Percentiles rank a stretch among this genome's conserved stretches.
These are phyloP conservation scores for Gossypium herbaceum DNA, from an alignment of 345 rosid species.

Conservation along the genomic window DNA sequence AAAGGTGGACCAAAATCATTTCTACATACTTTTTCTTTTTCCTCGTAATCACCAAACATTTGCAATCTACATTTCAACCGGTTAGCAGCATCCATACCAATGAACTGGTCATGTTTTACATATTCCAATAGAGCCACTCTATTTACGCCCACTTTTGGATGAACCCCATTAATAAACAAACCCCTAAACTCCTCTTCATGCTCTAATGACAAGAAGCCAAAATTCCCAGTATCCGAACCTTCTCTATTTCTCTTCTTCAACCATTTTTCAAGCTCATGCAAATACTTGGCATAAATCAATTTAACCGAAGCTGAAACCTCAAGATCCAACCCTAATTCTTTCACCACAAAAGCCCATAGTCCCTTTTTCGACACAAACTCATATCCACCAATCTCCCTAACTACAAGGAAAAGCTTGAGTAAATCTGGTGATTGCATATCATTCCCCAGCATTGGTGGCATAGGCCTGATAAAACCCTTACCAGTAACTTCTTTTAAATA, in stretches of 20 bases:
- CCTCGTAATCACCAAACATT: too few species aligned
- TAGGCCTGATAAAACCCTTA: constrained; percentile 41
- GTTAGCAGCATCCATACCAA: background rate
- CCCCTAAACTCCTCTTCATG: constrained; percentile 42
- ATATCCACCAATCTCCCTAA: constrained; percentile 57
- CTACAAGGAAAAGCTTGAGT: constrained; percentile 57
- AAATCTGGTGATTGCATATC: constrained; percentile 57
- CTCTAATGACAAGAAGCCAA: constrained; percentile 33
- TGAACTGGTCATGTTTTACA: constrained; percentile 15
- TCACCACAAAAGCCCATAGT: constrained; percentile 49
- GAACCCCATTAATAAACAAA: constrained; percentile 29
- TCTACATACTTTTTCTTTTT: background rate
- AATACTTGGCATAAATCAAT: constrained; percentile 50
- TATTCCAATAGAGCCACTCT: constrained; percentile 19
- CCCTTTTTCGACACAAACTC: constrained; percentile 44
- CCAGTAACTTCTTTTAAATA: constrained; percentile 35
- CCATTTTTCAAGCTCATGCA: constrained; percentile 54
- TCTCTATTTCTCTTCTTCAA: constrained; percentile 26
- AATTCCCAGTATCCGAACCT: constrained; percentile 19
- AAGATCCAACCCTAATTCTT: constrained; percentile 46
- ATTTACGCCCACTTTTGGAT: constrained; percentile 19
- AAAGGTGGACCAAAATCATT: constrained; percentile 1
- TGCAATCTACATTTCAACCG: too few species aligned
- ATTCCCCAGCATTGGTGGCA: constrained; percentile 46
- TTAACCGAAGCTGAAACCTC: constrained; percentile 35